Evolutionary conservation across 1,284 basidiomycete species (phyloP).

Genomic region (Trichosporon asahii): DNA sequence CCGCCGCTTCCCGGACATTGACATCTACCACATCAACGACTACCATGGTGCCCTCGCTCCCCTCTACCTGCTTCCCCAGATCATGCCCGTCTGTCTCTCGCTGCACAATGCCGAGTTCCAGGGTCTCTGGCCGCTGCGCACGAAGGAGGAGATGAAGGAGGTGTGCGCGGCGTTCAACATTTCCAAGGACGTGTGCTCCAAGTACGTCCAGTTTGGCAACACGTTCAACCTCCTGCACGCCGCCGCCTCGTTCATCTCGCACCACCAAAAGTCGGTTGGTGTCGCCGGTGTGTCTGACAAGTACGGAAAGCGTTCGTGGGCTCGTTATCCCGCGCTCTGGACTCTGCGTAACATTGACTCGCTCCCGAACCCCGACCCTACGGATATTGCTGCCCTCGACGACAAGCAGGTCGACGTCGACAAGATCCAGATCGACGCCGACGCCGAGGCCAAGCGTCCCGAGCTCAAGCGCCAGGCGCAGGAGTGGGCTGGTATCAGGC

Average conservation of each 20-base stretch:
- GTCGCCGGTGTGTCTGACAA: slow-evolving; percentile 95
- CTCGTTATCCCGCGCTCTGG: slow-evolving; percentile 89
- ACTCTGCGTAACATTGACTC: slow-evolving; percentile 91
- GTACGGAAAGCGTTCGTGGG: slow-evolving; percentile 88
- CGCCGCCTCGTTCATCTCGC: slow-evolving; percentile 82
- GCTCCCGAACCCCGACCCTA: slow-evolving; percentile 82
- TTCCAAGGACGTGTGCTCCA: slow-evolving; percentile 87
- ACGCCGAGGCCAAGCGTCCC: slow-evolving; percentile 79
- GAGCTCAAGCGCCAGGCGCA: slow-evolving; percentile 85
- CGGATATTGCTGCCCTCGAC: slow-evolving; percentile 85
- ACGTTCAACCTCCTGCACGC: slow-evolving; percentile 92
- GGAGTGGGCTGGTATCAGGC: slow-evolving; percentile 86
- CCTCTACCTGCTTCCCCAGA: slow-evolving; percentile 82
- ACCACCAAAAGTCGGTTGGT: slow-evolving; percentile 85
- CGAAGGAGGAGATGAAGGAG: slow-evolving; percentile 95
- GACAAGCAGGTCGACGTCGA: slow-evolving; percentile 67
- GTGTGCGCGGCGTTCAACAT: slow-evolving; percentile 95
- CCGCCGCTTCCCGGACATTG: slow-evolving; percentile 74
- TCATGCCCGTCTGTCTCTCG: slow-evolving; percentile 83
- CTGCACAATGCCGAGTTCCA: slow-evolving; percentile 95
- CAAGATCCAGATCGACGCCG: slow-evolving; percentile 71
- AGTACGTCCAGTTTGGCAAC: slow-evolving; percentile 94
- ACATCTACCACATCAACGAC: slow-evolving; percentile 67
- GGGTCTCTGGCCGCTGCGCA: slow-evolving; percentile 87
- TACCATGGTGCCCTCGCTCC: slow-evolving; percentile 87